Evolutionary conservation across 2,329 filamentous ascomycete species (phyloP).

Genomic region (Sordariomycetes sp.): DNA sequence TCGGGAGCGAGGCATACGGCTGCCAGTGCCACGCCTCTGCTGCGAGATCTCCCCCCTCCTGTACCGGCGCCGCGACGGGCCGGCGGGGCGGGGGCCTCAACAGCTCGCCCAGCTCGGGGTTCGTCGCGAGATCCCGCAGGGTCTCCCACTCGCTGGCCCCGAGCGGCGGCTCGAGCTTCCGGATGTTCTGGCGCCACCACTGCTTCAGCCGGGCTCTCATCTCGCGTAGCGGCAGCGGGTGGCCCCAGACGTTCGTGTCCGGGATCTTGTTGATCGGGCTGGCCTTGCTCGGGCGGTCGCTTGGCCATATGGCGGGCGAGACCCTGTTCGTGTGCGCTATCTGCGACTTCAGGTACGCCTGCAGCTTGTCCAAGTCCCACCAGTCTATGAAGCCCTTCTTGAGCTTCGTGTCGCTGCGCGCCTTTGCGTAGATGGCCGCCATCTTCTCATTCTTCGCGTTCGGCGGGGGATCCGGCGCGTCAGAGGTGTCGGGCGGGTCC

Average conservation of each 20-base stretch:
- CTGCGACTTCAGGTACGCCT: constrained; percentile 30
- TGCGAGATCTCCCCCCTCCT: neutral
- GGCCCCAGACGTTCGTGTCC: constrained; percentile 36
- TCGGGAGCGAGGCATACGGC: neutral
- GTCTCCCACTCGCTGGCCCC: constrained; percentile 43
- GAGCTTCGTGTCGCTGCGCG: neutral
- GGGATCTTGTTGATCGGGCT: constrained; percentile 26
- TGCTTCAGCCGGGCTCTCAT: neutral
- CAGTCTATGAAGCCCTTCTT: constrained; percentile 27
- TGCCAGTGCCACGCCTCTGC: neutral
- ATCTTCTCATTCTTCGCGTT: neutral
- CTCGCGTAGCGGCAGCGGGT: constrained; percentile 14
- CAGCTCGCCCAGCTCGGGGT: constrained; percentile 12
- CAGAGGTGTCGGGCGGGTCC: constrained; percentile 24
- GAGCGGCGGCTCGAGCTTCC: constrained; percentile 24
- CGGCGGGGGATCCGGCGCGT: neutral
- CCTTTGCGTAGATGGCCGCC: neutral
- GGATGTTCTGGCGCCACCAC: neutral
- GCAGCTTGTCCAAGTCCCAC: constrained; percentile 37
- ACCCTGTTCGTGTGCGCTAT: constrained; percentile 16
- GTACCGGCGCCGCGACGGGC: constrained; percentile 14
- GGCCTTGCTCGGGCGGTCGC: constrained; percentile 13
- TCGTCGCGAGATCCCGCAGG: constrained; percentile 34
- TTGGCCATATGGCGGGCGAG: constrained; percentile 13
- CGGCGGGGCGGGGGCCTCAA: constrained; percentile 27